These are phyloP conservation scores for Puccinia triticina DNA, from an alignment of 1,284 basidiomycete species.

Conservation along the genomic window DNA sequence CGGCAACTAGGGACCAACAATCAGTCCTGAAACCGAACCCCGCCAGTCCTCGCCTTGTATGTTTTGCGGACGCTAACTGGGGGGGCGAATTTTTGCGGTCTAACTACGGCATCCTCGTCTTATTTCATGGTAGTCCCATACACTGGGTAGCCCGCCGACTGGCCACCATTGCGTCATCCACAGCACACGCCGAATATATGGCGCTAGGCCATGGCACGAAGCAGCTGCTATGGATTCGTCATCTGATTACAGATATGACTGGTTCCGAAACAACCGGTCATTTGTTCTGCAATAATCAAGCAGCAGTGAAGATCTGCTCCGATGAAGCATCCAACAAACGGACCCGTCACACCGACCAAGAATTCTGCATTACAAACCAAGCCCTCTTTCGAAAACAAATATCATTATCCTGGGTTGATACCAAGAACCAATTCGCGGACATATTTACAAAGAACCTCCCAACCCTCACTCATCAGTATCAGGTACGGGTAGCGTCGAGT, in stretches of 20 bases:
- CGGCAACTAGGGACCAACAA: too few relatives aligned
- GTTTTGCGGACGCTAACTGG: constrained; percentile 4
- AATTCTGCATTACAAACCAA: neutral
- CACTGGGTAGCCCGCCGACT: too few relatives aligned
- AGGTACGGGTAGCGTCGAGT: neutral
- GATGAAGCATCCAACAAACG: neutral
- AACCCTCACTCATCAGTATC: neutral
- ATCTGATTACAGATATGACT: neutral
- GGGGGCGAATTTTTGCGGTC: neutral
- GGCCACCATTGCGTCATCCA: too few relatives aligned
- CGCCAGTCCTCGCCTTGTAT: too few relatives aligned
- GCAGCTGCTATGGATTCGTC: neutral
- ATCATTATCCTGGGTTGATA: neutral
- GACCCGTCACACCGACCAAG: neutral
- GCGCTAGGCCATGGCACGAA: neutral
- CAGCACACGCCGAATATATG: too few relatives aligned
- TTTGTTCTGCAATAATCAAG: neutral
- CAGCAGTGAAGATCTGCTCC: neutral
- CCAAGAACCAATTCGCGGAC: neutral
- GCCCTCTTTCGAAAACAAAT: neutral
- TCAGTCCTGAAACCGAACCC: too few relatives aligned
- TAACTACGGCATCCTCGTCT: neutral
- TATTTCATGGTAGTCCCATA: neutral
- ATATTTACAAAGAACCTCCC: neutral
- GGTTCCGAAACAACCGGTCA: neutral